These are phyloP conservation scores for Penicillium sp. DNA, from an alignment of 2,329 filamentous ascomycete genomes.

Conservation along the genomic window DNA sequence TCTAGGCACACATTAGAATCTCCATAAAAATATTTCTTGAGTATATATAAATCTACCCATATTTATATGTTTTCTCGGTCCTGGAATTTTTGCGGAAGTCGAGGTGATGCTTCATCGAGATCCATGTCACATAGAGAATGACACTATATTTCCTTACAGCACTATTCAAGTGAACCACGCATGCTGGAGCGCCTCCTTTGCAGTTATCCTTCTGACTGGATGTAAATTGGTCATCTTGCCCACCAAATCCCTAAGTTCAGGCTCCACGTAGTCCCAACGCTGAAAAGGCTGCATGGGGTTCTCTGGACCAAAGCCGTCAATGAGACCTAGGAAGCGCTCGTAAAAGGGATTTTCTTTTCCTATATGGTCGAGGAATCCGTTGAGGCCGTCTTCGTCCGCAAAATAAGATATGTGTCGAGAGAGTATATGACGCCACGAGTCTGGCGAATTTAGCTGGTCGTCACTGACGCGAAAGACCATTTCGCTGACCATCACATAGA, in stretches of 20 bases:
- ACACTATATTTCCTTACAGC: no score
- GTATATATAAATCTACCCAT: no score
- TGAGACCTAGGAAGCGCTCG: slow-evolving; percentile 34
- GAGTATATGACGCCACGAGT: slow-evolving; percentile 23
- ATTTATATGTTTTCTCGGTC: no score
- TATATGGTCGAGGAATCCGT: slow-evolving; percentile 33
- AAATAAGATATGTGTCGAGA: slow-evolving; percentile 46
- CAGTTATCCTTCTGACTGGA: slow-evolving; percentile 23
- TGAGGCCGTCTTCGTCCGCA: slow-evolving; percentile 27
- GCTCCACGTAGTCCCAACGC: slow-evolving; percentile 37
- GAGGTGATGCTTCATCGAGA: no score
- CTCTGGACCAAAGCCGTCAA: slow-evolving; percentile 32
- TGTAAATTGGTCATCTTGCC: slow-evolving; percentile 30
- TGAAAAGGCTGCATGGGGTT: slow-evolving; percentile 41
- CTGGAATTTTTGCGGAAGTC: no score
- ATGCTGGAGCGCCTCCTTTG: slow-evolving; percentile 30
- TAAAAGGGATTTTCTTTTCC: slow-evolving; percentile 22
- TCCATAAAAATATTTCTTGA: no score
- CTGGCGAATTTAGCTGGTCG: slow-evolving; percentile 18
- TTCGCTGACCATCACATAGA: neutral
- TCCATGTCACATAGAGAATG: no score
- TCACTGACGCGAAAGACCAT: slow-evolving; percentile 20
- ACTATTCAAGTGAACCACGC: slow-evolving; percentile 21
- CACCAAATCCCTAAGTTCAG: slow-evolving; percentile 19
- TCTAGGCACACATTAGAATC: no score